Percentiles rank a stretch among this genome's conserved stretches.
Conservation (phyloP, 139 green algal genomes). For the Bryopsis sp. region DNA sequence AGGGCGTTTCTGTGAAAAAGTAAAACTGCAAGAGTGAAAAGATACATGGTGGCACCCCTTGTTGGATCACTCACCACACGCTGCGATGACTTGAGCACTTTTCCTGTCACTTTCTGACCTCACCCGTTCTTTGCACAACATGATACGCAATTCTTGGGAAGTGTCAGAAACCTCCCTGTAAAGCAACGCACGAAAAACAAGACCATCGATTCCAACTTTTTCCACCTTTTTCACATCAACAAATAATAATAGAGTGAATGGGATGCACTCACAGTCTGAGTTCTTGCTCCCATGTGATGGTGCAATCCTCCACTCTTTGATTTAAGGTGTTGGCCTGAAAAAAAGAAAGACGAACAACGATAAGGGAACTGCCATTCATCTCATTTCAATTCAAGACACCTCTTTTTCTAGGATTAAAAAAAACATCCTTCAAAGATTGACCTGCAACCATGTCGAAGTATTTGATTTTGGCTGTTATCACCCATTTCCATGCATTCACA, state of each 20-base stretch:
- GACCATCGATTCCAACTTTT: not conserved
- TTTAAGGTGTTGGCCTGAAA: not conserved
- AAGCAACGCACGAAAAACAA: not conserved
- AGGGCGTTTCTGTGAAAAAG: not conserved
- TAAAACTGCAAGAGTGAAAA: not conserved
- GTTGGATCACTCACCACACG: not conserved
- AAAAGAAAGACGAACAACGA: not conserved
- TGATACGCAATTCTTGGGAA: conserved; percentile 69
- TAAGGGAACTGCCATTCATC: not conserved
- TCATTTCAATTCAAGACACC: not conserved
- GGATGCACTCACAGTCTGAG: not conserved
- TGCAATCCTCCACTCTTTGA: not conserved
- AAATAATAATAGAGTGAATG: too few species aligned
- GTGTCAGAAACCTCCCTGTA: conserved; percentile 68
- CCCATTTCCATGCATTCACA: not conserved
- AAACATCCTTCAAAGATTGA: not conserved
- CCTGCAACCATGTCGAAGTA: not conserved
- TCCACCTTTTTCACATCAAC: not conserved
- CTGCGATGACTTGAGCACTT: conserved; percentile 41
- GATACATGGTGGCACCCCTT: not conserved
- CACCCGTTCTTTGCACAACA: conserved; percentile 72
- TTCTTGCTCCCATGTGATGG: conserved; percentile 1
- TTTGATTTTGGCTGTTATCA: not conserved
- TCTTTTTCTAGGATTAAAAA: not conserved
- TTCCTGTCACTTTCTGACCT: conserved; percentile 57